Evolutionary conservation across 2,329 filamentous ascomycete genomes (phyloP), one percentile per base, ranked within the genome.

Genomic region (Colletotrichum gigasporum): DNA sequence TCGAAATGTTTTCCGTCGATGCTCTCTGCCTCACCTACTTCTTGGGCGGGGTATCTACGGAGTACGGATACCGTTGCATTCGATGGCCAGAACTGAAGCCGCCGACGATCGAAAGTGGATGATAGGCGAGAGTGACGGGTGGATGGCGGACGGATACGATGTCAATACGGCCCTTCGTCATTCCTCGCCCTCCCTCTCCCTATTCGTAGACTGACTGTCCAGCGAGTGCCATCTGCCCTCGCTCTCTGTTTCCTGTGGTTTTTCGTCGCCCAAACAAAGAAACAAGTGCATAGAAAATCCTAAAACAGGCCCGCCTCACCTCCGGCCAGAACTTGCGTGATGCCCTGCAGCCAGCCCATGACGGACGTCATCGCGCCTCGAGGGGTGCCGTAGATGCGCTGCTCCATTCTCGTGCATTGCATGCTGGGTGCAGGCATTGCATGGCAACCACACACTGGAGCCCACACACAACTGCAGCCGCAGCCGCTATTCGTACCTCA

Each of bases 321-420:
- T 35, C 32, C 32, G 41, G 18, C 47, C 47, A 18, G 41, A 32
- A 61, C 61, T 64, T 48, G 56, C 61, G 56, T 64, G 56, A 64
- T 61, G 61, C 18, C 45, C 32, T 61, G 55, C 61, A 48, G 48
- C 55, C 41, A 48, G 34, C 41, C 56, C 56, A 42, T 42, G 61
- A 41, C 12, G 56, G 42, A 64, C 56, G 61, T 64, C 56, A 64
- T 52, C 44, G 56, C 56, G 41, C 56, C 42, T 61, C 48, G 48
- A 61, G 48, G 61, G 30, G 11, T 61, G 61, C 34, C 61, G 48
- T 47, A 39, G 42, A 61, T 30, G 56, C 42, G 56, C 42, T 47
- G 35, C 55, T 51, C 61, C 61, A 50, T 64, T 64, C 20, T 51
- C 41, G 42, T 64, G 61, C 61, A 64, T 64, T 50, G 47, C 48